phyloP scores from a whole-genome alignment of 176 grass and related monocot species.

The Ananas comosus region DNA sequence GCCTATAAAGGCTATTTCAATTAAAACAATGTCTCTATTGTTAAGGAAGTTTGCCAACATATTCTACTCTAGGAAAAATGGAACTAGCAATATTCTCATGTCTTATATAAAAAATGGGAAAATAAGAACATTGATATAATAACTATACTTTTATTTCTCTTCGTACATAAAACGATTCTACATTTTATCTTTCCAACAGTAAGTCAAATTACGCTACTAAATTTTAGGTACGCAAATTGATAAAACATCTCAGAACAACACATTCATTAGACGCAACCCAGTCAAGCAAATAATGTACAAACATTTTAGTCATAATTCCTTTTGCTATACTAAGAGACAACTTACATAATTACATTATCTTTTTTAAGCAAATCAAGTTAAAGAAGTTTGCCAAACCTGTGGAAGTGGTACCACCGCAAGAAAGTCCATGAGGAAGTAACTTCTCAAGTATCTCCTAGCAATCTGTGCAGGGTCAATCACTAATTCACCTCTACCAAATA shows the following conservation, averaged over 20 bases:
- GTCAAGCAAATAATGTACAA: neutral
- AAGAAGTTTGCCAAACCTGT: slow-evolving; percentile 36
- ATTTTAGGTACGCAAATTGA: neutral
- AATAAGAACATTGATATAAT: neutral
- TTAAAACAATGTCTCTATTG: no score
- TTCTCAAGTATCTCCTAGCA: slow-evolving; percentile 58
- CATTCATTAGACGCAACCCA: neutral
- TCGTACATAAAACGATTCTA: neutral
- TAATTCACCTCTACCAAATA: slow-evolving; percentile 77
- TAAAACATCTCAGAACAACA: neutral
- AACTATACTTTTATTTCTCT: neutral
- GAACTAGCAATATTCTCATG: no score
- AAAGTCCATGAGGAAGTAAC: slow-evolving; percentile 61
- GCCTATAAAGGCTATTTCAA: no score
- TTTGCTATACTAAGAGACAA: neutral
- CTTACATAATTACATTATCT: neutral
- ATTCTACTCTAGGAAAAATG: no score
- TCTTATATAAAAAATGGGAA: no score
- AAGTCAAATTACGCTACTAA: no score
- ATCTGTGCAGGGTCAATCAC: slow-evolving; percentile 67
- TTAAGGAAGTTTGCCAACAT: no score
- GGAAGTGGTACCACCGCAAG: slow-evolving; percentile 78
- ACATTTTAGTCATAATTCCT: neutral
- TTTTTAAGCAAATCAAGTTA: neutral
- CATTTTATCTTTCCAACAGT: no score